Base-by-base conservation (phyloP, 2,329 filamentous ascomycete genomes). In the Plenodomus tracheiphilus region DNA sequence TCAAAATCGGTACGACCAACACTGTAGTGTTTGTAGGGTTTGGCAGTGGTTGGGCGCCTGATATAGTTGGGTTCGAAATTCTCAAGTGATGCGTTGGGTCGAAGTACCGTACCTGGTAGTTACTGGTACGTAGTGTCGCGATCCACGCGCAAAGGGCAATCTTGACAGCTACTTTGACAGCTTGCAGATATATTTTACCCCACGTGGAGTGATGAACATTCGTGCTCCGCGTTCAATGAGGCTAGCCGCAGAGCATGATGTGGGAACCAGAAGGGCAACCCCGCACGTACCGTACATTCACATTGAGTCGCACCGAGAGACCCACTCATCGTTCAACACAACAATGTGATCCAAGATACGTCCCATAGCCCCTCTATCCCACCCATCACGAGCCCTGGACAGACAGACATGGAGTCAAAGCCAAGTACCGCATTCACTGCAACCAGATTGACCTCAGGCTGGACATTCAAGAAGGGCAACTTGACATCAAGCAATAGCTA, bases 381-480 rank as follows among this genome's bases (percentile, higher is more conserved):
- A 25, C 10, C 22, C 22, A 10, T 25, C 22, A 4, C 16, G 6
- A 18, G 7, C 15, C 7, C 35, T 37, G 4, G 18, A 20, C 9
- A 37, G 13, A 6, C 10, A 7, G 8, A 20, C 9, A 37, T 37
- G 16, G 35, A 7, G 8, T 43, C 36, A 37, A 2, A 40, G 18
- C 18, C 19, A 25, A 5, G 38, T 22, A 30, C 35, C n/a, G 5
- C 22, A 10, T 40, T 45, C n/a, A 50, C 21, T 16, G 51, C 53
- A 5, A 46, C 32, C 15, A 21, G 42, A 9, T 46, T 58, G 11
- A 40, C 20, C 9, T 46, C 25, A 3, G 73, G 72, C 30, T 78
- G 76, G 77, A 51, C 64, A 16, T 76, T 79, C 69, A 79, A 75
- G 65, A 73, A 77, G 57, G 71, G 73, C n/a, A 68, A 73, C 47